Evolutionary conservation across 2,329 filamentous ascomycete genomes (phyloP).

Genomic region (Phoma herbarum): DNA sequence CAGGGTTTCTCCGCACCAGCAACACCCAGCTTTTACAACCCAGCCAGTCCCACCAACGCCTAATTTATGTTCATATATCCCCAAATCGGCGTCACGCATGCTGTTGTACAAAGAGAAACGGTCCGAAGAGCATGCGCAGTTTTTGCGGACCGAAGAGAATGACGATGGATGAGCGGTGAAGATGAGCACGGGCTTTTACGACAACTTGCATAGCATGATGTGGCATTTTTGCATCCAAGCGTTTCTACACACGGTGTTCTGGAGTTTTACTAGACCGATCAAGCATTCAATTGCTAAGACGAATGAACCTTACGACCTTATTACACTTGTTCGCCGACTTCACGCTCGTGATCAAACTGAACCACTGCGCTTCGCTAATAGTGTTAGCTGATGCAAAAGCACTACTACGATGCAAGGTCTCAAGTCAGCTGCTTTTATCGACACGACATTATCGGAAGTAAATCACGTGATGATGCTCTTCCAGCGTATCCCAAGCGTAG

Average conservation of each 20-base stretch:
- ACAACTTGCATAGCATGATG: slow-evolving; percentile 24
- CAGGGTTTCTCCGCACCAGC: slow-evolving; percentile 36
- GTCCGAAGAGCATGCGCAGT: slow-evolving; percentile 15
- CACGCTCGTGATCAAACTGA: background rate
- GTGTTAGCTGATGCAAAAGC: background rate
- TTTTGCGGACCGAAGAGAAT: slow-evolving; percentile 14
- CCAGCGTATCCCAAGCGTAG: background rate
- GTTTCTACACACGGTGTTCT: slow-evolving; percentile 25
- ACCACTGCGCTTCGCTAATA: background rate
- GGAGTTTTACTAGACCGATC: slow-evolving; percentile 28
- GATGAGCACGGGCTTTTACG: slow-evolving; percentile 23
- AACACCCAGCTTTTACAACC: slow-evolving; percentile 41
- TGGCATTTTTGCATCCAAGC: slow-evolving; percentile 25
- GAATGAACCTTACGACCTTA: slow-evolving; percentile 23
- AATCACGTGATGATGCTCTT: background rate
- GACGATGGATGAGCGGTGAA: slow-evolving; percentile 22
- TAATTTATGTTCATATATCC: slow-evolving; percentile 22
- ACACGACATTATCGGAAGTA: background rate
- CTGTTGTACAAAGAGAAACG: slow-evolving; percentile 22
- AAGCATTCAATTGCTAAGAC: slow-evolving; percentile 33
- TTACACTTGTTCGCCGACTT: background rate
- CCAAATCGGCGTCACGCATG: slow-evolving; percentile 8
- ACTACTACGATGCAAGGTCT: background rate
- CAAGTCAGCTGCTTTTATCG: background rate
- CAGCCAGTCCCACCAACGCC: slow-evolving; percentile 35